Evolutionary conservation across 345 rosid genomes (phyloP), one percentile per base, ranked within the genome.

Genomic region (Adansonia digitata): DNA sequence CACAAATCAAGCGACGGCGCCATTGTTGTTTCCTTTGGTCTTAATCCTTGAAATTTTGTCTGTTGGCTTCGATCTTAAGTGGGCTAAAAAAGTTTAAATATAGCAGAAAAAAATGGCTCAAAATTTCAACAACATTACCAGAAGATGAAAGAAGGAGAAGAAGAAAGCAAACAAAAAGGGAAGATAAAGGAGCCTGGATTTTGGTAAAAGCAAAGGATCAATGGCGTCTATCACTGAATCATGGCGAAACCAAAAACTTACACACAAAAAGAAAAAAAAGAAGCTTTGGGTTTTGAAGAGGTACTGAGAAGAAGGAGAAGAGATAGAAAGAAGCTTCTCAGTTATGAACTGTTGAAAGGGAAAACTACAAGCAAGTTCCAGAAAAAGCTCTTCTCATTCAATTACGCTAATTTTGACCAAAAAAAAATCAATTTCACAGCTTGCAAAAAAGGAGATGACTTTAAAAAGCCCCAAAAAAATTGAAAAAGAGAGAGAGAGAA

Each of bases 1-100:
- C 97, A 91, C 98, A 97, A 94, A 71, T 83, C 91, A 69, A 89
- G 88, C 31, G 89, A 85, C 17, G 92, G 91, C 18, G 94, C 90
- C 98, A 94, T 94, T 79, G 75, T 67, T 61, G 73, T 62, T 34
- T 34, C 35, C 14, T 39, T 45, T 46, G n/a, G n/a, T 46, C 14
- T 14, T 11, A 17, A 45, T 12, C 34, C 40, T 15, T 14, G 66
- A 72, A 72, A 40, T 5, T 20, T 17, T 42, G 7, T 49, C 20
- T 53, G 69, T 24, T 42, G 13, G 68, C 31, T 59, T 42, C 49
- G 49, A 69, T 46, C 56, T 43, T 27, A 9, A 35, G 27, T 0
- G 48, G 20, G 11, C 0, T 10, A 12, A 60, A 63, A 73, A 40
- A 71, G 53, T 37, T 55, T 11, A 37, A 70, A 12, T 49, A 56